Evolutionary conservation across 768 basidiomycete genomes (phyloP).

Genomic region (Pleurotus cornucopiae): DNA sequence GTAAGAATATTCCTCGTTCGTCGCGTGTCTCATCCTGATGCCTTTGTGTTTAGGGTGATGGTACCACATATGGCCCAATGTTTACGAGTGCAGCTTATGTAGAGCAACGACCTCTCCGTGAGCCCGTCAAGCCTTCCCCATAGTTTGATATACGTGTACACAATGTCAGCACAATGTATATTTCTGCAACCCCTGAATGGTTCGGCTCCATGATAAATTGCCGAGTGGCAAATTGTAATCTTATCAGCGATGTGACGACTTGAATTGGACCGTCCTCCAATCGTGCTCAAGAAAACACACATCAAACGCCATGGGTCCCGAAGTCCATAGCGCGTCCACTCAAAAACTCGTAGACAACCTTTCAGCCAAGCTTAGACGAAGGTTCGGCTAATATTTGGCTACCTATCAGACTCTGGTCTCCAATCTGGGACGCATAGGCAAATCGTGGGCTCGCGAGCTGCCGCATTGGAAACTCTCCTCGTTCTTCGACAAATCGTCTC

Average conservation of each 20-base stretch:
- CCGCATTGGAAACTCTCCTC: conserved; percentile 85
- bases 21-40: background rate
- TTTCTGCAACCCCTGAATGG: no score
- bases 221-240: no score
- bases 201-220: no score
- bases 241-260: background rate
- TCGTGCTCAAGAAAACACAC: background rate
- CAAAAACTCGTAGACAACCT: conserved; percentile 65
- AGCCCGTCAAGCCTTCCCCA: background rate
- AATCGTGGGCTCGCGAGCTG: conserved; percentile 84
- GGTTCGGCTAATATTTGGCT: conserved; percentile 41
- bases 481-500: conserved; percentile 89
- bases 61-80: background rate
- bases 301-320: conserved; percentile 7
- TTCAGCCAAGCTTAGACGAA: conserved; percentile 64
- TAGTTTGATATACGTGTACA: background rate
- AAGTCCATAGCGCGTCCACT: conserved; percentile 26
- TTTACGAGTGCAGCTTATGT: background rate
- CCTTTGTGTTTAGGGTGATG: background rate
- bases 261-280: background rate
- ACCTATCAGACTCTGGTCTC: conserved; percentile 11
- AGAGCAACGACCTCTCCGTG: background rate
- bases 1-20: conserved; percentile 16
- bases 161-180: no score
- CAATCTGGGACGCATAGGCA: conserved; percentile 49